These are phyloP conservation scores for Stachybotrys echinatus DNA, from an alignment of 2,329 filamentous ascomycete species.

Conservation along the genomic window DNA sequence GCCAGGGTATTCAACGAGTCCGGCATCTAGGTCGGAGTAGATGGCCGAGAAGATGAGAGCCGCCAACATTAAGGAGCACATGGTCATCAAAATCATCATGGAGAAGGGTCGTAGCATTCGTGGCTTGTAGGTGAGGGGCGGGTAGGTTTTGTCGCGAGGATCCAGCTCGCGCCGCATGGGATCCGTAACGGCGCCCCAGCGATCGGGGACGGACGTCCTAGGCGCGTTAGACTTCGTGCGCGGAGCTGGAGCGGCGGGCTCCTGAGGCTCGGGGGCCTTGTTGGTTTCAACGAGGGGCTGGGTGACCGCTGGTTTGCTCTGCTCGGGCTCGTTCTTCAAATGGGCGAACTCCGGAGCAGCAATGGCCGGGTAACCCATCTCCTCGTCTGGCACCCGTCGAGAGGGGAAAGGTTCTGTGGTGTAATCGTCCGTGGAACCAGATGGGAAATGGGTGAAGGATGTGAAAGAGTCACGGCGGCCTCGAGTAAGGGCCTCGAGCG, in stretches of 20 bases:
- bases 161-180: slow-evolving; percentile 28
- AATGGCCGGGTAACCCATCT: slow-evolving; percentile 12
- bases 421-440: slow-evolving; percentile 26
- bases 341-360: slow-evolving; percentile 19
- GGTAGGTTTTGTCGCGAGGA: slow-evolving; percentile 31
- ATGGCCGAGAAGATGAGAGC: slow-evolving; percentile 68
- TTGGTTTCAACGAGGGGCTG: not conserved
- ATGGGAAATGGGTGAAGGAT: slow-evolving; percentile 45
- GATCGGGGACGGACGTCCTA: slow-evolving; percentile 5
- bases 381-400: slow-evolving; percentile 12
- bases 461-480: slow-evolving; percentile 59
- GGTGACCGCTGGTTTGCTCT: slow-evolving; percentile 8
- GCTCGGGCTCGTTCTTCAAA: slow-evolving; percentile 15
- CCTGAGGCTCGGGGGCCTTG: not conserved
- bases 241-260: not conserved
- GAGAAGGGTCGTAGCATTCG: slow-evolving; percentile 62
- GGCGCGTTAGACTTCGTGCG: not conserved
- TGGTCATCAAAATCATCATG: slow-evolving; percentile 52
- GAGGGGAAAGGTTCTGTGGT: slow-evolving; percentile 21
- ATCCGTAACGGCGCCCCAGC: slow-evolving; percentile 29
- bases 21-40: slow-evolving; percentile 57
- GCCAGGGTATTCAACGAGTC: slow-evolving; percentile 62
- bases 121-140: slow-evolving; percentile 64
- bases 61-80: slow-evolving; percentile 65
- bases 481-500: slow-evolving; percentile 79